Conservation (phyloP, 169 alveolate genomes). For the Pseudocohnilembus persalinus region DNA sequence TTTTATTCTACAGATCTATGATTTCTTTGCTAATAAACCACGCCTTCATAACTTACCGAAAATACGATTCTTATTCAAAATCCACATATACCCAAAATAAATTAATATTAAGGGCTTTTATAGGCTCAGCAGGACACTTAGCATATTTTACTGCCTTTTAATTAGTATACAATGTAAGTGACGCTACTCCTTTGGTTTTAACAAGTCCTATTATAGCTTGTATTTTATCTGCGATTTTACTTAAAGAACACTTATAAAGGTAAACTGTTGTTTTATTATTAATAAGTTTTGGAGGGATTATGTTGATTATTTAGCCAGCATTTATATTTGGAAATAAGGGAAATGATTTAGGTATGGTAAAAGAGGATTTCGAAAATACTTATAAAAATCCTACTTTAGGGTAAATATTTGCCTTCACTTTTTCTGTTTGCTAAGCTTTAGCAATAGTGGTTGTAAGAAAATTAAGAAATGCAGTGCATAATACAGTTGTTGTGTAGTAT, state of each 20-base stretch:
- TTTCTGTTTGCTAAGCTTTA: neutral
- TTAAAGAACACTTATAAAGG: neutral
- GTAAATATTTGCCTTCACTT: neutral
- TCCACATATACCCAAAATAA: neutral
- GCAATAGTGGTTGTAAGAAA: neutral
- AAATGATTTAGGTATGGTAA: neutral
- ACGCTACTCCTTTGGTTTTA: neutral
- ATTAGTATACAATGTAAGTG: neutral
- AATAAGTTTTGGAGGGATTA: neutral
- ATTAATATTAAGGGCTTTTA: neutral
- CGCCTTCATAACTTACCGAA: neutral
- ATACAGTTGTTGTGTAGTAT: neutral
- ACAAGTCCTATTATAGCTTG: neutral
- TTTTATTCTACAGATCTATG: neutral
- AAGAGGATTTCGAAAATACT: neutral
- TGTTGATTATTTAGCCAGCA: neutral
- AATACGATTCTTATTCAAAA: neutral
- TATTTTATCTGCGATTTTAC: neutral
- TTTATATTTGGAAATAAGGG: neutral
- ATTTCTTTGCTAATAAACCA: neutral
- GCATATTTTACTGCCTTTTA: neutral
- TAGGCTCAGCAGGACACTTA: neutral
- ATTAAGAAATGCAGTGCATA: neutral
- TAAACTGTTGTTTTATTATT: neutral
- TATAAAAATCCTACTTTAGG: neutral